Conservation (phyloP, 2,329 filamentous ascomycete genomes). For the Phialemoniopsis sp. region DNA sequence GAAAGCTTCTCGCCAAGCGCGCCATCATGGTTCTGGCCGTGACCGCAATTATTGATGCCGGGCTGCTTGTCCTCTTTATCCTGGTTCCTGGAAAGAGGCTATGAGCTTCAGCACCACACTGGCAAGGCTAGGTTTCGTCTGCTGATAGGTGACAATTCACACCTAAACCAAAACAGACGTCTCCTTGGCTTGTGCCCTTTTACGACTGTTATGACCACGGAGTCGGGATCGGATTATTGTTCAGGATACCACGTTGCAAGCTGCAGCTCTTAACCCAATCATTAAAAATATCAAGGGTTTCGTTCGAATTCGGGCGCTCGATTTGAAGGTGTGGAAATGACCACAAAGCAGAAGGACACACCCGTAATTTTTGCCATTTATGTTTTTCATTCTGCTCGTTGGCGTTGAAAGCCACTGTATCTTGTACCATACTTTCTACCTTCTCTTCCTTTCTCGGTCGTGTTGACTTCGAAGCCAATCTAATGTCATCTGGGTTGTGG, state of each 20-base stretch:
- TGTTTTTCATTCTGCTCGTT: background rate
- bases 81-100: constrained; percentile 87
- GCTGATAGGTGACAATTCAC: constrained; percentile 6
- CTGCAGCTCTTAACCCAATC: background rate
- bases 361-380: too few relatives aligned
- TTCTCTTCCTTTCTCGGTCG: too few relatives aligned
- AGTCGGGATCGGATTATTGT: constrained; percentile 1
- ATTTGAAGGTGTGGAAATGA: too few relatives aligned
- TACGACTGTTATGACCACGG: constrained; percentile 1
- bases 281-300: background rate
- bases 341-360: too few relatives aligned
- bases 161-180: background rate
- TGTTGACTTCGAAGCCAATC: too few relatives aligned
- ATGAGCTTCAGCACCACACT: constrained; percentile 27
- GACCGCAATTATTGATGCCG: constrained; percentile 72
- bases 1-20: constrained; percentile 78
- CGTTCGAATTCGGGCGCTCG: background rate
- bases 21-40: constrained; percentile 76
- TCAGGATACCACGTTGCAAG: constrained; percentile 6
- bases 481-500: too few relatives aligned
- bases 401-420: too few relatives aligned
- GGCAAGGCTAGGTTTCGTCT: constrained; percentile 3
- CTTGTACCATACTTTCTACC: too few relatives aligned
- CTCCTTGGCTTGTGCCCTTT: background rate
- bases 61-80: constrained; percentile 86